Percentiles rank a stretch among this genome's conserved stretches.
These are phyloP conservation scores for Ochromonas danica DNA, from an alignment of 108 stramenopile species.

Conservation along the genomic window DNA sequence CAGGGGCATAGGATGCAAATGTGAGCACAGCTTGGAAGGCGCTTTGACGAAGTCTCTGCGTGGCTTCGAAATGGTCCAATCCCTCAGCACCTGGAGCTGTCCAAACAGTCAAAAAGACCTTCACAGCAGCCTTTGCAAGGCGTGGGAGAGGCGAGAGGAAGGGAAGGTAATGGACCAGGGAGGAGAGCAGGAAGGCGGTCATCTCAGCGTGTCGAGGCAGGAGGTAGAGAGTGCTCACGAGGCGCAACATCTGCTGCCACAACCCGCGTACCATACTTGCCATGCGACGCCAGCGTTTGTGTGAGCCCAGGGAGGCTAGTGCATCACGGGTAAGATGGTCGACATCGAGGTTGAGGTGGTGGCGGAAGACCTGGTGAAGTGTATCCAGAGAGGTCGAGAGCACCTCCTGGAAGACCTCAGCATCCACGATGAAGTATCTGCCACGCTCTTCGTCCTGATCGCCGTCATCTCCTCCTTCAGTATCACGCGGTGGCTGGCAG, in stretches of 20 bases:
- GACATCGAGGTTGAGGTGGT: background rate
- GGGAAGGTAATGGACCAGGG: conserved; percentile 50
- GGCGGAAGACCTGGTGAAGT: background rate
- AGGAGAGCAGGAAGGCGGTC: background rate
- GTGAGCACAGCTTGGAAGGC: no score
- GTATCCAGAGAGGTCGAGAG: background rate
- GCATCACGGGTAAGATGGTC: background rate
- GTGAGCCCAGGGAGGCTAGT: background rate
- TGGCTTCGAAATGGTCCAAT: no score
- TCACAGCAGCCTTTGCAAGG: conserved; percentile 67
- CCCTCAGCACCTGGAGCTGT: conserved; percentile 85
- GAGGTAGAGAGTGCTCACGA: background rate
- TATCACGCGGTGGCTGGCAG: background rate
- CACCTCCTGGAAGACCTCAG: conserved; percentile 7
- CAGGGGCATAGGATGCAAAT: no score
- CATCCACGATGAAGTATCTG: background rate
- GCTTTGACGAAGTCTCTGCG: no score
- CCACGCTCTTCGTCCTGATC: background rate
- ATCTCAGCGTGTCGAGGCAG: background rate
- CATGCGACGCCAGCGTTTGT: background rate
- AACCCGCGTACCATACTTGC: background rate
- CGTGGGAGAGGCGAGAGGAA: conserved; percentile 77
- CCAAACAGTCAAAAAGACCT: conserved; percentile 73
- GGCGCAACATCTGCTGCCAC: background rate
- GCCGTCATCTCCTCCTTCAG: background rate